A percentile compares a stretch with the other conserved stretches of the same genome.
Evolutionary conservation across 768 basidiomycete species (phyloP).

Genomic region (Podaxis sp.): DNA sequence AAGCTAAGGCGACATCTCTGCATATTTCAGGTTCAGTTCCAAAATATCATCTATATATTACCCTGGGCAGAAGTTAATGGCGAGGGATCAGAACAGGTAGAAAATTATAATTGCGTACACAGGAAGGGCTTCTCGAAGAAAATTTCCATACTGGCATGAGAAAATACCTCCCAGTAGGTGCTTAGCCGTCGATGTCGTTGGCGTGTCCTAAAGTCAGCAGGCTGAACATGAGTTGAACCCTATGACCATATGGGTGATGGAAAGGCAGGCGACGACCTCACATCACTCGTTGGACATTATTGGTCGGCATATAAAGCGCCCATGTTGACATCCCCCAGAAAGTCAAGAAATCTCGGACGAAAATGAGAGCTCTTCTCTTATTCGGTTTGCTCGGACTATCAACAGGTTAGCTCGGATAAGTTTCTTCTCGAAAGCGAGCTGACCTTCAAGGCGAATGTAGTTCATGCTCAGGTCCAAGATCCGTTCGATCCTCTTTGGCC

Average conservation of each 20-base stretch:
- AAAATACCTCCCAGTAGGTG: neutral
- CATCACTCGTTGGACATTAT: neutral
- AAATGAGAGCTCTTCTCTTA: neutral
- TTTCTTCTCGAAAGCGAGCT: neutral
- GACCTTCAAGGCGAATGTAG: neutral
- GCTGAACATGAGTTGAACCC: neutral
- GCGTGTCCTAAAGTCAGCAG: slow-evolving; percentile 3
- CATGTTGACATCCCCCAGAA: neutral
- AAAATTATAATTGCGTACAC: neutral
- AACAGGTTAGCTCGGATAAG: neutral
- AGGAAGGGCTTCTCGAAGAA: slow-evolving; percentile 1
- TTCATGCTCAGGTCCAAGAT: neutral
- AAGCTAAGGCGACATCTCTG: neutral
- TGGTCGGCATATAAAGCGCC: neutral
- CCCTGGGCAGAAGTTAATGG: neutral
- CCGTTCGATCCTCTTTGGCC: slow-evolving; percentile 32
- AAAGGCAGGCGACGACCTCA: neutral
- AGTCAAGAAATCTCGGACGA: neutral
- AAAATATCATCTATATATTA: neutral
- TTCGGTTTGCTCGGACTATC: neutral
- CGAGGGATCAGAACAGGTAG: neutral
- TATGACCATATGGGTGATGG: neutral
- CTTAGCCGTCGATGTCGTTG: neutral
- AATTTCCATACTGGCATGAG: neutral
- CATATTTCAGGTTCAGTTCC: neutral